Evolutionary conservation across 2,329 filamentous ascomycete species (phyloP), one percentile per base, ranked within the genome.

Genomic region (Alternaria sp.): DNA sequence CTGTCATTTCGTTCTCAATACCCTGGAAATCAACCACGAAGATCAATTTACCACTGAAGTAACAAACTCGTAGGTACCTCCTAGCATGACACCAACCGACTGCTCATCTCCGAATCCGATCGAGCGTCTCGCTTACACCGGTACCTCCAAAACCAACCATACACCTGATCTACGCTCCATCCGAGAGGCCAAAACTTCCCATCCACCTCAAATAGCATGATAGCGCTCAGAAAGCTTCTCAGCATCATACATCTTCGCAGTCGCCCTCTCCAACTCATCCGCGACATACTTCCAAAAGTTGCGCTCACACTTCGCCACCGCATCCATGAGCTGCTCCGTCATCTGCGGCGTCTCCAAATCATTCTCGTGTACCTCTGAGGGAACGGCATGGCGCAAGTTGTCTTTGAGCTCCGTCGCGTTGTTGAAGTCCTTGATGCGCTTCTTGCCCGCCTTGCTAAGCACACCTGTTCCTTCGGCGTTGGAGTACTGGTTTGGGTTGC

Each of bases 281-380:
- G 75, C 75, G 0, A 80, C 76, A 18, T 66, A 60, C 6, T 56
- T 61, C 78, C 77, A 81, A 33, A 77, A 77, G 33, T 76, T 71
- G 2, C 71, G 47, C 50, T 74, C 64, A 7, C 77, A 70, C 28
- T 64, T 73, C 0, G 61, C 68, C 8, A 78, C 75, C 14, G 78
- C 77, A 15, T 71, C 30, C 45, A 78, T 63, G 2, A 81, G 66
- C 59, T 69, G 25, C 55, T 72, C 63, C 18, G 75, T 70, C 63
- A 67, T 66, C 26, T 71, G 71, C 2, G 14, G 26, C 2, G 43
- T 64, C 65, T 73, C 58, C 37, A 77, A 47, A 28, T 71, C 71
- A 6, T 41, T 53, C 5, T 54, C 54, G 3, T 62, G 49, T 5
- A 61, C 55, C 8, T 62, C 63, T 1, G 61, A 25, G n/a, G 59